Evolutionary conservation across 352 stramenopile species (phyloP).

Genomic region (Pythium rishiriense): DNA sequence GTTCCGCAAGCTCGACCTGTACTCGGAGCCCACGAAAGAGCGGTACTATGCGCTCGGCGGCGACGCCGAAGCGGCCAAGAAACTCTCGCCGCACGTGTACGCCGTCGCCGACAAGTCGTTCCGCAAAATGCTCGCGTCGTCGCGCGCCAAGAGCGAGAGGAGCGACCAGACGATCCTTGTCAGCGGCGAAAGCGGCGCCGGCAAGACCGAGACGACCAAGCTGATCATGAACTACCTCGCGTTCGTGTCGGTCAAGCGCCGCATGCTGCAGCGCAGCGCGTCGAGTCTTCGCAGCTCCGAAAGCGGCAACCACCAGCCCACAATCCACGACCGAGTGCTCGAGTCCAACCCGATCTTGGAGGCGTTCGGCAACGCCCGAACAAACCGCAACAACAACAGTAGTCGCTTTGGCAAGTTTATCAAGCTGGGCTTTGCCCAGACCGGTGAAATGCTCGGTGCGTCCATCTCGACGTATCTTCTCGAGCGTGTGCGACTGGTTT

Average conservation of each 20-base stretch:
- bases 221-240: constrained; percentile 97
- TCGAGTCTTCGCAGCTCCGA: neutral
- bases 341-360: constrained; percentile 96
- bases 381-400: constrained; percentile 97
- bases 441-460: constrained; percentile 77
- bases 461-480: constrained; percentile 93
- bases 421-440: constrained; percentile 87
- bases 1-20: constrained; percentile 71
- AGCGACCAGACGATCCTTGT: constrained; percentile 95
- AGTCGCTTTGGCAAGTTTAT: constrained; percentile 97
- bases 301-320: constrained; percentile 28
- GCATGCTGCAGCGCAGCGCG: constrained; percentile 4
- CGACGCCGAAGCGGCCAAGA: constrained; percentile 53
- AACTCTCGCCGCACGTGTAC: constrained; percentile 84
- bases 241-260: constrained; percentile 64
- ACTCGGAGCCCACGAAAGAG: constrained; percentile 68
- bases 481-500: constrained; percentile 94
- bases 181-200: constrained; percentile 93
- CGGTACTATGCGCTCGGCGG: constrained; percentile 65
- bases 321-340: constrained; percentile 87
- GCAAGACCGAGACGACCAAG: constrained; percentile 97
- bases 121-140: constrained; percentile 74
- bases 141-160: constrained; percentile 36
- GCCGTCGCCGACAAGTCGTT: constrained; percentile 82
- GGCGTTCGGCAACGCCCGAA: constrained; percentile 94